Base-by-base conservation (phyloP, 1,284 basidiomycete species). In the Afroboletus lepidellus region DNA sequence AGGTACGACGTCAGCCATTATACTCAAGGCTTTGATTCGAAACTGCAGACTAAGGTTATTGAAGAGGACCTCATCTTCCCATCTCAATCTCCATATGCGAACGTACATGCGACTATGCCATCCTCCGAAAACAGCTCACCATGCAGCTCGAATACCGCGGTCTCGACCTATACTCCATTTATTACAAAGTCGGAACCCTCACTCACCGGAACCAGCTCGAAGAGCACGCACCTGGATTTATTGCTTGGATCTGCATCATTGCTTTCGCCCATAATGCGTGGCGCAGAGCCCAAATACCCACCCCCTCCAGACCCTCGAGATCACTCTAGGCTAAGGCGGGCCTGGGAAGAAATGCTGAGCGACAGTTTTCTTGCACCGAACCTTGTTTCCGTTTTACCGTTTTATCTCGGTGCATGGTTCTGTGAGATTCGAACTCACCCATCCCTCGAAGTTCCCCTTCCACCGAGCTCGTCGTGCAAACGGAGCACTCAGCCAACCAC, bases 51-150 rank as follows among this genome's bases (percentile, higher is more conserved):
- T 7, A 52, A 88, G 85, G 73, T 87, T 8, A 76, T 87, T 33
- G 87, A 88, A 65, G 86, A 88, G 57, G 85, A 87, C 60, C 73
- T 84, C 15, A 75, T 87, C 41, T 90, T 90, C 60, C 87, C 87
- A 5, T 81, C 76, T 63, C 69, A 56, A 57, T 65, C 51, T 18
- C 48, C 50, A 5, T 50, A 38, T 29, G 41, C 52, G 12, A 47
- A 53, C 23, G 18, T 50, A 36, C 55, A 58, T 20, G 43, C 51
- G n/a, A 58, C 46, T 46, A 36, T 55, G 53, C 37, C 50, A 57
- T 59, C 57, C 44, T 56, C 66, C 46, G 52, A 51, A 52, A 57
- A 59, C 11, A 53, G 58, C 48, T 60, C 66, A n/a, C 52, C 56
- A 5, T 57, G 62, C 41, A 67, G 69, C 45, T 69, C 66, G 6